Percentiles rank a stretch among this genome's conserved stretches.
These are phyloP conservation scores for Geotrichum histeridarum DNA, from an alignment of 1,139 yeast species.

Conservation along the genomic window DNA sequence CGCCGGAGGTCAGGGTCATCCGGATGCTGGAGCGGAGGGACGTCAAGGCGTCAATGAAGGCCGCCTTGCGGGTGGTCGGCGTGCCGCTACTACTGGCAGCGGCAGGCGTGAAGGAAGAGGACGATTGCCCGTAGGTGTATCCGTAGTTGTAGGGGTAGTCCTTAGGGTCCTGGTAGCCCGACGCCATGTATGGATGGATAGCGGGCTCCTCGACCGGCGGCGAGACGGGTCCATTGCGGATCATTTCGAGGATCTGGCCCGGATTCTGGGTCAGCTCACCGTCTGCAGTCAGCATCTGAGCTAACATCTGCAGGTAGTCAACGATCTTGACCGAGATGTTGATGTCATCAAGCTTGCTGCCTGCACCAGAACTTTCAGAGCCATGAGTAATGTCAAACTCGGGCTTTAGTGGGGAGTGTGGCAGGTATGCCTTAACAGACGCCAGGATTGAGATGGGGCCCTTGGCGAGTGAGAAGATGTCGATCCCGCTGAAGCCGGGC, in stretches of 20 bases:
- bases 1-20: not conserved
- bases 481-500: not conserved
- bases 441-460: conserved; percentile 11
- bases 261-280: not conserved
- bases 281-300: not conserved
- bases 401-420: not conserved
- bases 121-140: not conserved
- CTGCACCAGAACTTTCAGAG: not conserved
- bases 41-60: conserved; percentile 1
- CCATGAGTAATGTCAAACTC: not conserved
- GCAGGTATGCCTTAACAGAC: conserved; percentile 8
- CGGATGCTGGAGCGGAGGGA: conserved; percentile 5
- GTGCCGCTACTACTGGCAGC: not conserved
- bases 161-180: not conserved
- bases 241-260: not conserved
- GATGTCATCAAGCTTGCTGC: not conserved
- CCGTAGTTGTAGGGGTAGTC: not conserved
- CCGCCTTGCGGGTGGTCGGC: not conserved
- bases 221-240: conserved; percentile 2
- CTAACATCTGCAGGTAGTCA: not conserved
- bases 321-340: not conserved
- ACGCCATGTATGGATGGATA: not conserved
- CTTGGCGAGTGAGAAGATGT: conserved; percentile 6
- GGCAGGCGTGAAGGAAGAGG: not conserved
- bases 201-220: not conserved